Base-by-base conservation (phyloP, 2,329 filamentous ascomycete species). In the Diatrype stigma region DNA sequence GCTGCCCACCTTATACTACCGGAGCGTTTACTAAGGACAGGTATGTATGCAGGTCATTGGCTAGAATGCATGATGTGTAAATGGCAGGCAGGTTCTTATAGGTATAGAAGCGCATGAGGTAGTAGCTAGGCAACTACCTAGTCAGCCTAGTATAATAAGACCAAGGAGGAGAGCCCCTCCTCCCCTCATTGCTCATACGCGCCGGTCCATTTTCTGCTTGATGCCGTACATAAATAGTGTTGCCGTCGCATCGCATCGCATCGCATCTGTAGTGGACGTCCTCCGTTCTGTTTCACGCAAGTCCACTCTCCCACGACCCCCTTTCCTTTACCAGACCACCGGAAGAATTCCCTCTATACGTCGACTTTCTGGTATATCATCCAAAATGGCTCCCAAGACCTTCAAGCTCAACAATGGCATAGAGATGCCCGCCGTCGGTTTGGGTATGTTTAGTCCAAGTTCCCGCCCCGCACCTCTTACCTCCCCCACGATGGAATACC, bases 401-500 rank as follows among this genome's bases (percentile, higher is more conserved):
- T 85, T 82, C 70, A 84, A 79, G 63, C 78, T 87, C 58, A 87
- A 87, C 73, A 85, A 76, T 35, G 83, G 83, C 52, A 70, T 74
- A 51, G 72, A 80, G 56, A 86, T 87, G 54, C 84, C 84, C 46
- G 80, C 83, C 37, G 66, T 87, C 19, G 84, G 82, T 48, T 74
- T 86, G 28, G 83, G 81, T 84, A 71, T 45, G 73, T n/a, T n/a
- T 60, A 19, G 23, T 49, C 47, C 32, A 38, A 22, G 26, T 19
- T 44, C 42, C 42, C 30, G 61, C 48, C 49, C 45, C 44, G 32
- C 45, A 34, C 28, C 17, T 32, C 8, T 26, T 30, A 42, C 32
- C 28, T 17, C 35, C 37, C 17, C 22, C 38, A n/a, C 34, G 23
- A 34, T 30, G 16, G 38, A 22, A 34, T 16, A 10, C 21, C 26